Conservation (phyloP, 768 basidiomycete genomes). For the Cubamyces lactineus region DNA sequence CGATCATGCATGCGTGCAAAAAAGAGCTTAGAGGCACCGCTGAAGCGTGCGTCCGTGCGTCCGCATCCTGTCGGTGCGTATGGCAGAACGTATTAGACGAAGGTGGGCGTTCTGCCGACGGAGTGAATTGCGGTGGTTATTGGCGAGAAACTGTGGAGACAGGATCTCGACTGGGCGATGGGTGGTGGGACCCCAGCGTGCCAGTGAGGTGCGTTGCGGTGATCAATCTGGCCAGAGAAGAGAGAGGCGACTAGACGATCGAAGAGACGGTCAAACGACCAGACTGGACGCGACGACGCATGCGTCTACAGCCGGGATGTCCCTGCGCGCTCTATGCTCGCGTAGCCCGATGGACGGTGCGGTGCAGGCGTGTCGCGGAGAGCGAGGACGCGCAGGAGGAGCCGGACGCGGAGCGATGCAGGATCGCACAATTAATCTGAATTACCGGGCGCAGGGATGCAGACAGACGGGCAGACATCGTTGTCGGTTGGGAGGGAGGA, state of each 20-base stretch:
- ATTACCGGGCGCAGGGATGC: constrained; percentile 12
- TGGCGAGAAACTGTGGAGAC: constrained; percentile 11
- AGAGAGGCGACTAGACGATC: neutral
- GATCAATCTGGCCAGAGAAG: constrained; percentile 9
- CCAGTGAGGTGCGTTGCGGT: constrained; percentile 6
- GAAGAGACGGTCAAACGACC: too few relatives aligned
- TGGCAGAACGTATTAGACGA: constrained; percentile 18
- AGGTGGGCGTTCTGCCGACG: constrained; percentile 19
- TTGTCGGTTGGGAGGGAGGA: constrained; percentile 12
- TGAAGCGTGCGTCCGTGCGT: constrained; percentile 5
- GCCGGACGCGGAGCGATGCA: constrained; percentile 13
- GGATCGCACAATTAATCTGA: constrained; percentile 13
- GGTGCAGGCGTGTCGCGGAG: constrained; percentile 16
- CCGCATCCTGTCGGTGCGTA: constrained; percentile 3
- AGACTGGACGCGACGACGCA: too few relatives aligned
- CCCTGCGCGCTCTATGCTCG: neutral
- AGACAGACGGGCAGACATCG: neutral
- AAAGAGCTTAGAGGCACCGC: constrained; percentile 15
- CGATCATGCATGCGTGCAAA: constrained; percentile 16
- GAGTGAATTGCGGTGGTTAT: constrained; percentile 18
- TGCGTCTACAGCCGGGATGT: too few relatives aligned
- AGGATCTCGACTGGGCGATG: constrained; percentile 20
- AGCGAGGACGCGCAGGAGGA: neutral
- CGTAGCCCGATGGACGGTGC: constrained; percentile 4
- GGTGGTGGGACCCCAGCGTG: neutral